phyloP scores from a whole-genome alignment of 75 land plant genomes.

The Picea sitchensis region DNA sequence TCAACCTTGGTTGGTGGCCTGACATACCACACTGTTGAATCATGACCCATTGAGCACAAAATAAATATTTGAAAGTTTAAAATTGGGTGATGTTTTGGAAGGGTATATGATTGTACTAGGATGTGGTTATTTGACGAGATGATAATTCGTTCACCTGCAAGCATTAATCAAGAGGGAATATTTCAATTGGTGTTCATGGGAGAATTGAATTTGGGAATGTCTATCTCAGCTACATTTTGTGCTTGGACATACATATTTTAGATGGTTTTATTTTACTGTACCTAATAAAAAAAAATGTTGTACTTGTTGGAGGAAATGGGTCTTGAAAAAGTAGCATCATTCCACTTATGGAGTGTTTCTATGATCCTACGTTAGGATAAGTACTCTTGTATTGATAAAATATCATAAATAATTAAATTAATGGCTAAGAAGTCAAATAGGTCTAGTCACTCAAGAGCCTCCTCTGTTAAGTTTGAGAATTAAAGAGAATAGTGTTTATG shows the following conservation, averaged over 20 bases:
- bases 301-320: slow-evolving; percentile 96
- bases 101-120: too few relatives aligned
- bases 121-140: slow-evolving; percentile 40
- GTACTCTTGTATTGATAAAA: slow-evolving; percentile 85
- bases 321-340: slow-evolving; percentile 98
- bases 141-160: slow-evolving; percentile 72
- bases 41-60: too few relatives aligned
- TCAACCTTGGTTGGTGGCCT: too few relatives aligned
- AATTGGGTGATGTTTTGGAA: too few relatives aligned
- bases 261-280: slow-evolving; percentile 95
- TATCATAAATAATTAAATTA: slow-evolving; percentile 71
- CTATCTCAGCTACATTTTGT: slow-evolving; percentile 96
- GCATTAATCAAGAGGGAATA: slow-evolving; percentile 60
- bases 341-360: slow-evolving; percentile 93
- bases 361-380: slow-evolving; percentile 98
- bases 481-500: slow-evolving; percentile 93
- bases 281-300: slow-evolving; percentile 92
- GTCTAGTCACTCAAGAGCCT: slow-evolving; percentile 97
- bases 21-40: too few relatives aligned
- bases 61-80: too few relatives aligned
- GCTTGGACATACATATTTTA: slow-evolving; percentile 94
- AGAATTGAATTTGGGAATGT: slow-evolving; percentile 95
- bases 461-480: slow-evolving; percentile 85
- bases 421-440: slow-evolving; percentile 97
- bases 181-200: slow-evolving; percentile 67